phyloP scores from a whole-genome alignment of 805 yeast species.

The Candida lessepsii region DNA sequence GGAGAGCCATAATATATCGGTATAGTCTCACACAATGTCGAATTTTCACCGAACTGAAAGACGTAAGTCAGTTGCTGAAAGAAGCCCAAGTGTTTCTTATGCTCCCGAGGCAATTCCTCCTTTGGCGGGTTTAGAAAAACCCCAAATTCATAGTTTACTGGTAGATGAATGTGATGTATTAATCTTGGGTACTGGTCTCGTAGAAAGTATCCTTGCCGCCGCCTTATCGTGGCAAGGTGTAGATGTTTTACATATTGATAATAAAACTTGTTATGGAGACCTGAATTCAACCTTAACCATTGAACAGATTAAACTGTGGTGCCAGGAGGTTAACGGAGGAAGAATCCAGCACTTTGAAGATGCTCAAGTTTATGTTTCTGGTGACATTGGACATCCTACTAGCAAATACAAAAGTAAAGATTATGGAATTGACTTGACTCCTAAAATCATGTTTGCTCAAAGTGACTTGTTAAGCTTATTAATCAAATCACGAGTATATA shows the following conservation, averaged over 20 bases:
- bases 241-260: conserved; percentile 86
- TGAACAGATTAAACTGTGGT: conserved; percentile 86
- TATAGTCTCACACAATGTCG: neutral
- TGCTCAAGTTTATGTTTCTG: conserved; percentile 79
- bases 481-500: conserved; percentile 81
- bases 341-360: conserved; percentile 51
- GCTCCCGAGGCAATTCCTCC: conserved; percentile 58
- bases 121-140: conserved; percentile 76
- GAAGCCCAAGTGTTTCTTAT: conserved; percentile 43
- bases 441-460: conserved; percentile 83
- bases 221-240: conserved; percentile 98
- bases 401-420: conserved; percentile 48
- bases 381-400: conserved; percentile 35
- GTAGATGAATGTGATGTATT: conserved; percentile 74
- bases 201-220: conserved; percentile 86
- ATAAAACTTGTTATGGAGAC: conserved; percentile 86
- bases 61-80: conserved; percentile 45
- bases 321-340: conserved; percentile 59
- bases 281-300: conserved; percentile 80
- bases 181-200: conserved; percentile 89
- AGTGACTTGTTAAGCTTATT: conserved; percentile 81
- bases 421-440: conserved; percentile 85
- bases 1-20: neutral
- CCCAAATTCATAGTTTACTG: conserved; percentile 63
- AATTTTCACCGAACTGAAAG: conserved; percentile 30